Evolutionary conservation across 306 rosid species (phyloP), one percentile per base, ranked within the genome.

Genomic region (Prunus armeniaca): DNA sequence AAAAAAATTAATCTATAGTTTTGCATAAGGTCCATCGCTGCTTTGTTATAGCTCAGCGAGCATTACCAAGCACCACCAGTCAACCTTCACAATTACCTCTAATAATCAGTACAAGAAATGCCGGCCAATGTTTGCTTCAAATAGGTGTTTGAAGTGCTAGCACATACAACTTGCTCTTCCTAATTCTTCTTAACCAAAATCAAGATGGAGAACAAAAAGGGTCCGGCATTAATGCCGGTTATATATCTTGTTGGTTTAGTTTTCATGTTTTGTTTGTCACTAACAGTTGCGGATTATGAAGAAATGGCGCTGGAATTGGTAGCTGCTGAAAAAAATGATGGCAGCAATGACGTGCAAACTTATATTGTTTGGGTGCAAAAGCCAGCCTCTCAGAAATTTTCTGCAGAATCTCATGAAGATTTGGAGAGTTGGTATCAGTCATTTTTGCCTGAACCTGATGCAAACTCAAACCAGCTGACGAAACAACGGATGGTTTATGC

Each of bases 351-450:
- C 72, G 62, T 85, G 20, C 27, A 67, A 74, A 91, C 78, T 79
- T 85, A 74, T 83, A 88, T 93, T 81, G 85, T 93, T 55, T 86
- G 83, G 13, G 92, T 89, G 24, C 69, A 77, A 38, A 88, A 78
- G 73, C 91, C 91, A 9, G 82, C 82, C 8, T 13, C 15, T 41
- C 74, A 66, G 10, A 73, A 68, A 54, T 41, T 75, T 7, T 50
- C 74, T 0, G 51, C 72, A n/a, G 38, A 71, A 32, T 64, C 80
- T 4, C 32, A 4, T 65, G 72, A 83, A n/a, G 87, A 91, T 52
- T 60, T 87, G 24, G 65, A 82, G 38, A 77, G 78, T 61, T 93
- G 93, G 93, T 84, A 93, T 43, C 71, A 32, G 0, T 78, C 95
- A 38, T 93, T 93, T 84, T 67, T 91, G 80, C 93, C 95, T 0